phyloP scores from a whole-genome alignment of 768 basidiomycete species.

The Chalciporus piperatus region DNA sequence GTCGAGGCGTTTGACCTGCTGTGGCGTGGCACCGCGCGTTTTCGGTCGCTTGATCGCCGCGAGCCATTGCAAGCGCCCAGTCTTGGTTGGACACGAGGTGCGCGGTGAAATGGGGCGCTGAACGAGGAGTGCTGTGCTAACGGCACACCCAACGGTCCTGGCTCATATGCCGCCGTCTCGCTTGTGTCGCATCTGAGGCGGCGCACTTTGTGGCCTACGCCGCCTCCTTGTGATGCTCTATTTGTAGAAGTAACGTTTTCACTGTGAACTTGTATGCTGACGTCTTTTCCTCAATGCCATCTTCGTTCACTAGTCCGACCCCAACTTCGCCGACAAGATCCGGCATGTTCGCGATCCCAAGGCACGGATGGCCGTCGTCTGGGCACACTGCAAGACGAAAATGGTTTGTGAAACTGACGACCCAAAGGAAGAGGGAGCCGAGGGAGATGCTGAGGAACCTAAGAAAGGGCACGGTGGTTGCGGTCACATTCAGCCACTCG shows the following conservation, averaged over 20 bases:
- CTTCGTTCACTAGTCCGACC: conserved; percentile 62
- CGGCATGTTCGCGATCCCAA: conserved; percentile 85
- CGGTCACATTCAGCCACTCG: conserved; percentile 84
- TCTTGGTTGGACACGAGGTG: conserved; percentile 83
- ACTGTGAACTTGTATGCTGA: conserved; percentile 53
- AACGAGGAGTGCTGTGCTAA: conserved; percentile 72
- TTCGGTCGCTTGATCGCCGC: conserved; percentile 95
- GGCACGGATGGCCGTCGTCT: conserved; percentile 81
- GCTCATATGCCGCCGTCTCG: conserved; percentile 41
- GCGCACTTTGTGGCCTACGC: conserved; percentile 52
- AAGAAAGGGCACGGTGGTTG: conserved; percentile 97
- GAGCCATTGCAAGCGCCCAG: conserved; percentile 63
- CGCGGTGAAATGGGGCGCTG: conserved; percentile 98
- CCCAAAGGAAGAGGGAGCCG: conserved; percentile 80
- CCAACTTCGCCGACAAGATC: conserved; percentile 82
- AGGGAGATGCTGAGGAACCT: conserved; percentile 58
- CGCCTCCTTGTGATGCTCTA: conserved; percentile 59
- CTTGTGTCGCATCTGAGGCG: conserved; percentile 66
- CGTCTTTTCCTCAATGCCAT: conserved; percentile 37
- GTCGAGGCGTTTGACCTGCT: conserved; percentile 84
- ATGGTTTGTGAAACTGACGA: conserved; percentile 88
- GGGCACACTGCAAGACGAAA: conserved; percentile 85
- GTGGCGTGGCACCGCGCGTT: conserved; percentile 77
- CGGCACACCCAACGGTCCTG: conserved; percentile 19
- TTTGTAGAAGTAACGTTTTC: conserved; percentile 27